phyloP scores from a whole-genome alignment of 2,329 filamentous ascomycete genomes.

The Talaromyces sp. region DNA sequence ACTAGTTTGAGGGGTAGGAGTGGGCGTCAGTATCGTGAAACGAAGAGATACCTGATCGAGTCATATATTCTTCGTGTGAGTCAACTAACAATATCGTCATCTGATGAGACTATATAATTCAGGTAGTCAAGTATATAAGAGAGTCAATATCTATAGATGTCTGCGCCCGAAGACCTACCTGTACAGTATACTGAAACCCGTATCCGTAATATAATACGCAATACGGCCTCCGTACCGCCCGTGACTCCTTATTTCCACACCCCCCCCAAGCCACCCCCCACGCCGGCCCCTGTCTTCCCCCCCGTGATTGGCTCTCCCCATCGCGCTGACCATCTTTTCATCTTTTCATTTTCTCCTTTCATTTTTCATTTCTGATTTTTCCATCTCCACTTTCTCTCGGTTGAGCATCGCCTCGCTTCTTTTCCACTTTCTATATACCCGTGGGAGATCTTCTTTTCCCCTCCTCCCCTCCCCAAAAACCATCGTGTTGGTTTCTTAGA shows the following conservation, averaged over 20 bases:
- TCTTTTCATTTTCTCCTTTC: slow-evolving; percentile 1
- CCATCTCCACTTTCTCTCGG: slow-evolving; percentile 17
- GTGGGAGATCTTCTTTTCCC: not conserved
- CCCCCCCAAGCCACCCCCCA: not conserved
- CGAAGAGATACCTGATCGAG: too few species aligned
- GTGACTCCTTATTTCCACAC: not conserved
- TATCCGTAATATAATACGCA: too few species aligned
- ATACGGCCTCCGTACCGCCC: too few species aligned
- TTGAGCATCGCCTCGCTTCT: not conserved
- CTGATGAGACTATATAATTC: too few species aligned
- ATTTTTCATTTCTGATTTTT: slow-evolving; percentile 18
- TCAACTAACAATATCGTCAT: too few species aligned
- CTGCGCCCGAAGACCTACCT: too few species aligned
- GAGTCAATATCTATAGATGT: too few species aligned
- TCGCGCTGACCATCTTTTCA: not conserved
- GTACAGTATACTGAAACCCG: too few species aligned
- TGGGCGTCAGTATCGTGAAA: not conserved
- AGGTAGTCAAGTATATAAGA: too few species aligned
- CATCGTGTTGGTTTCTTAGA: not conserved
- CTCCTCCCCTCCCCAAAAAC: not conserved
- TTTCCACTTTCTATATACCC: slow-evolving; percentile 4
- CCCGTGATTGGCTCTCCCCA: not conserved
- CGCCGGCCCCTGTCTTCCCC: not conserved
- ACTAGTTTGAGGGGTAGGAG: slow-evolving; percentile 28
- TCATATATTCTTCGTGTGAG: too few species aligned